These are phyloP conservation scores for Beauveria sp. DNA, from an alignment of 2,329 filamentous ascomycete species.

Conservation along the genomic window DNA sequence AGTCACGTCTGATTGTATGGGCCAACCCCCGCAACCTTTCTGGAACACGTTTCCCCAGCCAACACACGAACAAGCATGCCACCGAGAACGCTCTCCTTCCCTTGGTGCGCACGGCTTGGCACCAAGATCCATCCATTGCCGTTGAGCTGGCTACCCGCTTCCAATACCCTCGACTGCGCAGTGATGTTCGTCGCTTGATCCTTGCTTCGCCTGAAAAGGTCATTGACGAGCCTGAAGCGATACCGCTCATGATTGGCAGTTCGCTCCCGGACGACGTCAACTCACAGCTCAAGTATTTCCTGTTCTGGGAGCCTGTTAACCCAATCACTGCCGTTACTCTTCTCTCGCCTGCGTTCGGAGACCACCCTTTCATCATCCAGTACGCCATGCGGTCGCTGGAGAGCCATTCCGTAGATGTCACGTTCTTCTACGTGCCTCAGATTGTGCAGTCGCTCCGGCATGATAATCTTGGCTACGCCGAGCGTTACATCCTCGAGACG, in stretches of 20 bases:
- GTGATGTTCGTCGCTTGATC: slow-evolving; percentile 71
- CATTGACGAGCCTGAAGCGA: slow-evolving; percentile 69
- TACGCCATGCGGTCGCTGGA: slow-evolving; percentile 95
- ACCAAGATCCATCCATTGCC: slow-evolving; percentile 77
- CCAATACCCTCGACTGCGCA: slow-evolving; percentile 62
- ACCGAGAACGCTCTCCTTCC: slow-evolving; percentile 45
- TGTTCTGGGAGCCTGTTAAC: slow-evolving; percentile 90
- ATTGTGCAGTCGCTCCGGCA: slow-evolving; percentile 94
- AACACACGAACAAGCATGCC: slow-evolving; percentile 32
- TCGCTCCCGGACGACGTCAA: slow-evolving; percentile 71
- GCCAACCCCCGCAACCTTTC: slow-evolving; percentile 67
- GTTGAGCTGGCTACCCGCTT: slow-evolving; percentile 78
- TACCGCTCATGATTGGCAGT: slow-evolving; percentile 74
- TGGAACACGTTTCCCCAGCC: slow-evolving; percentile 29
- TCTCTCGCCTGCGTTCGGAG: slow-evolving; percentile 83
- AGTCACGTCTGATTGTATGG: slow-evolving; percentile 80
- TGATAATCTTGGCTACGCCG: slow-evolving; percentile 87
- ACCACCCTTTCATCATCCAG: slow-evolving; percentile 89
- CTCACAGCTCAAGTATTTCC: slow-evolving; percentile 77
- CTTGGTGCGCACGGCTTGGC: slow-evolving; percentile 77
- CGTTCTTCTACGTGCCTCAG: slow-evolving; percentile 98
- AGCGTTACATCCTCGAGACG: slow-evolving; percentile 93
- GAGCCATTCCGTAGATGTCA: slow-evolving; percentile 90
- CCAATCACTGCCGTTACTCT: slow-evolving; percentile 89
- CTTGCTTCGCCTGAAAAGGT: slow-evolving; percentile 80